phyloP scores from a whole-genome alignment of 768 basidiomycete species.

The Rhodotorula kratochvilovae region DNA sequence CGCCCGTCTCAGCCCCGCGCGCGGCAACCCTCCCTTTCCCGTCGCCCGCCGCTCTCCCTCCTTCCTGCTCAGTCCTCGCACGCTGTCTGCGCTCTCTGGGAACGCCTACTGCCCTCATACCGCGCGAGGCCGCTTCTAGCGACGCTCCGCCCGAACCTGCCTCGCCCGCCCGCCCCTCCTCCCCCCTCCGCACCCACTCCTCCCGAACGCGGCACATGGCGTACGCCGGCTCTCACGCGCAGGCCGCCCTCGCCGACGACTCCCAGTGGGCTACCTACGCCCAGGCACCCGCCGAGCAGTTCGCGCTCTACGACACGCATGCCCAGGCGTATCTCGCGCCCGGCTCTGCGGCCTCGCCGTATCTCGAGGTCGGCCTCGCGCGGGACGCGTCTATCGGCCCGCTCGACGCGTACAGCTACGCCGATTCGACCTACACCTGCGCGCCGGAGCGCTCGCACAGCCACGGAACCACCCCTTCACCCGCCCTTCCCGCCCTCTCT shows the following conservation, averaged over 20 bases:
- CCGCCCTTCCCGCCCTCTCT: conserved; percentile 19
- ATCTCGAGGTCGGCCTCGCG: too few relatives aligned
- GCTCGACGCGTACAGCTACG: not conserved
- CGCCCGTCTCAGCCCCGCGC: too few relatives aligned
- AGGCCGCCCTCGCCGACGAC: not conserved
- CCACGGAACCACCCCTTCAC: conserved; percentile 8
- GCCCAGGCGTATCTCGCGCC: too few relatives aligned
- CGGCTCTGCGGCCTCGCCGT: too few relatives aligned
- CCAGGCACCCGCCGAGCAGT: not conserved
- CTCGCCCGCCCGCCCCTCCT: too few relatives aligned
- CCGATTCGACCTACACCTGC: conserved; percentile 5
- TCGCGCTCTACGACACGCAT: not conserved
- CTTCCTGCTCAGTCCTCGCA: too few relatives aligned
- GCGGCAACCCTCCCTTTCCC: too few relatives aligned
- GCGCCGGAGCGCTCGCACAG: not conserved
- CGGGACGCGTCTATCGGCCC: not conserved
- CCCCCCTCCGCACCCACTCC: not conserved
- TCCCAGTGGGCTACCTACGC: not conserved
- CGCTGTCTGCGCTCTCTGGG: too few relatives aligned
- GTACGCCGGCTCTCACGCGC: not conserved
- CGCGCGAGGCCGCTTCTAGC: too few relatives aligned
- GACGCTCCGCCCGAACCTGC: too few relatives aligned
- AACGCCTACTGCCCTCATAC: too few relatives aligned
- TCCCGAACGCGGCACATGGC: not conserved
- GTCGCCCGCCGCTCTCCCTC: too few relatives aligned